Conservation (phyloP, 2,329 filamentous ascomycete species). For the Neonectria coccinea region DNA sequence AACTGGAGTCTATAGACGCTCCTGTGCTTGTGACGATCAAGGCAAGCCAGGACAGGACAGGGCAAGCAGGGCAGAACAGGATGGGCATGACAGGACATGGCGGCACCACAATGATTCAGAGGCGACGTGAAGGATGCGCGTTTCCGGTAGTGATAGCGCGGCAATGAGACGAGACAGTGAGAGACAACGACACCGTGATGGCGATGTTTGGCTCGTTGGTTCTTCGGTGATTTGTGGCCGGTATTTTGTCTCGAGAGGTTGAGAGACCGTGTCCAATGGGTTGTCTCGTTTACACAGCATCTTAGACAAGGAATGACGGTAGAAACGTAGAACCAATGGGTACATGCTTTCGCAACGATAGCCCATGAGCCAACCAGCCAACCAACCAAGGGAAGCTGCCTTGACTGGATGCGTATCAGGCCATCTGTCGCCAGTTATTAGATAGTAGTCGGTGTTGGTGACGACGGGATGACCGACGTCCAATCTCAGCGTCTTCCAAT, state of each 20-base stretch:
- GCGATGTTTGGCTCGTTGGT: neutral
- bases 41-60: slow-evolving; percentile 11
- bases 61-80: neutral
- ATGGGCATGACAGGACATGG: slow-evolving; percentile 10
- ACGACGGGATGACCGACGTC: slow-evolving; percentile 15
- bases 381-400: neutral
- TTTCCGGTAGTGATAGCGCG: neutral
- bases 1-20: slow-evolving; percentile 25
- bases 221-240: neutral
- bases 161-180: slow-evolving; percentile 1
- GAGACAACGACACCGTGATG: neutral
- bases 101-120: slow-evolving; percentile 21
- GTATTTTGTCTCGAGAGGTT: neutral
- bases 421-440: slow-evolving; percentile 5
- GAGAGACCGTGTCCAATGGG: neutral
- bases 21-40: slow-evolving; percentile 20
- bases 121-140: slow-evolving; percentile 12
- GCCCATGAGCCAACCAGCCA: neutral
- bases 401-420: neutral
- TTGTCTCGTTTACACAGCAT: neutral
- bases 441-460: neutral
- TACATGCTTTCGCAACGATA: neutral
- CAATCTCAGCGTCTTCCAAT: slow-evolving; percentile 24
- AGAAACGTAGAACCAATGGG: neutral
- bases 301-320: neutral